Percentiles rank a stretch among this genome's conserved stretches.
Evolutionary conservation across 2,329 filamentous ascomycete species (phyloP).

Genomic region (Nothophoma quercina): DNA sequence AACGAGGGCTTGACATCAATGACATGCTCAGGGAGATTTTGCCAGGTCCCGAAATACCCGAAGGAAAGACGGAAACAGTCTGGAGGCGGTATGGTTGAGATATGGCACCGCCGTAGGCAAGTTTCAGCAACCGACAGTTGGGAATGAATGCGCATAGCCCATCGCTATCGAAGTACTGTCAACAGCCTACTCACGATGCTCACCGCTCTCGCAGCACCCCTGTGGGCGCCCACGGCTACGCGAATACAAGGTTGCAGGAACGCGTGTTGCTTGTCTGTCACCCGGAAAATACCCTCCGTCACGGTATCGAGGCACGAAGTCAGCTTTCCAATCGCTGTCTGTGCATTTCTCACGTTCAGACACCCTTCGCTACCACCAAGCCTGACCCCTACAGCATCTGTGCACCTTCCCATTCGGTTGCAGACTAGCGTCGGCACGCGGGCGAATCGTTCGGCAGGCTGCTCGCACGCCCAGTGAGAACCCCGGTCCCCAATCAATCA

Average conservation of each 20-base stretch:
- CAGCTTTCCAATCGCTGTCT: conserved; percentile 5
- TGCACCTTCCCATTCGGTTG: conserved; percentile 30
- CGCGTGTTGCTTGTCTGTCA: neutral
- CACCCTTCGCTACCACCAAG: neutral
- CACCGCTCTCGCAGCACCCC: neutral
- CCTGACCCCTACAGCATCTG: conserved; percentile 2
- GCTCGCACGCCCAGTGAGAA: conserved; percentile 14
- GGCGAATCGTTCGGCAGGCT: conserved; percentile 20
- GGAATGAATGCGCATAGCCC: too few species aligned
- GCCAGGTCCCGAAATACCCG: conserved; percentile 50
- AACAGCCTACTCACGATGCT: neutral
- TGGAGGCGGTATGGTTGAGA: conserved; percentile 42
- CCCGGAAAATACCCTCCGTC: neutral
- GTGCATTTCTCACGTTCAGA: conserved; percentile 9
- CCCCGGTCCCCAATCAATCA: conserved; percentile 3
- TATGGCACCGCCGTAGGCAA: too few species aligned
- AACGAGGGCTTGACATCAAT: conserved; percentile 55
- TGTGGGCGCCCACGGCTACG: neutral
- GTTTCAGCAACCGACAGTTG: neutral
- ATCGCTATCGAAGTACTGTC: too few species aligned
- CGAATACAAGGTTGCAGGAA: conserved; percentile 7
- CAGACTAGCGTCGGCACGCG: conserved; percentile 19
- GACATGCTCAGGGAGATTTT: conserved; percentile 56
- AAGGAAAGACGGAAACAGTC: conserved; percentile 29
- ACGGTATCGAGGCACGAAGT: neutral